Evolutionary conservation across 2,329 filamentous ascomycete genomes (phyloP).

Genomic region (Stemphylium vesicarium): DNA sequence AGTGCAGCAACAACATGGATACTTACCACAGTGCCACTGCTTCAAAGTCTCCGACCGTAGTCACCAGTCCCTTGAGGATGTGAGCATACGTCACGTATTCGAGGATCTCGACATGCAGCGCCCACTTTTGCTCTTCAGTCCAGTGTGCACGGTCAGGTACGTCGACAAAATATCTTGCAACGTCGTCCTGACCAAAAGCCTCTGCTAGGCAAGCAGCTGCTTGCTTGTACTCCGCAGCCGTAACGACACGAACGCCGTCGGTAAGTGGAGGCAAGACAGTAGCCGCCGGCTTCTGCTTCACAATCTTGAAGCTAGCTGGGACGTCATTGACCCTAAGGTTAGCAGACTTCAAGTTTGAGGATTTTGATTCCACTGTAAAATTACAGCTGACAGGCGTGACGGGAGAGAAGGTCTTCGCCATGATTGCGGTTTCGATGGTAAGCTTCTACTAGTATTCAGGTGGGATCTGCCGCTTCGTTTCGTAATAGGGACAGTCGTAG

Average conservation of each 20-base stretch:
- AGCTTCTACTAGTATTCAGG: conserved; percentile 53
- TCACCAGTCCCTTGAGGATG: conserved; percentile 74
- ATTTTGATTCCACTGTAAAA: conserved; percentile 43
- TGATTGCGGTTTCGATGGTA: conserved; percentile 52
- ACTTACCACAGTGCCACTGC: conserved; percentile 79
- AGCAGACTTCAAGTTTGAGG: conserved; percentile 46
- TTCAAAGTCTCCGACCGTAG: conserved; percentile 78
- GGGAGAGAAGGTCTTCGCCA: conserved; percentile 51
- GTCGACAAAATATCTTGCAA: conserved; percentile 76
- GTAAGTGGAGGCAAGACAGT: conserved; percentile 30
- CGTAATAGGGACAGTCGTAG: conserved; percentile 46
- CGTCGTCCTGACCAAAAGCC: conserved; percentile 77
- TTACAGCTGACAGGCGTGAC: conserved; percentile 38
- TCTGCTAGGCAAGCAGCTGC: conserved; percentile 76
- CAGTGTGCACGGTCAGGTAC: conserved; percentile 69
- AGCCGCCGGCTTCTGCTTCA: conserved; percentile 34
- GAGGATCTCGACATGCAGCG: conserved; percentile 77
- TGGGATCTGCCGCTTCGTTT: conserved; percentile 57
- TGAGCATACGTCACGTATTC: conserved; percentile 79
- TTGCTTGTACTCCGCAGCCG: conserved; percentile 71
- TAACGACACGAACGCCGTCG: conserved; percentile 67
- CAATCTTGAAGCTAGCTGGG: conserved; percentile 37
- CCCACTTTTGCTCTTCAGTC: conserved; percentile 73
- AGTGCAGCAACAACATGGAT: neutral
- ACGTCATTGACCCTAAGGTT: conserved; percentile 40